These are phyloP conservation scores for Triticum urartu DNA, from an alignment of 176 grass and related monocot species.

Conservation along the genomic window DNA sequence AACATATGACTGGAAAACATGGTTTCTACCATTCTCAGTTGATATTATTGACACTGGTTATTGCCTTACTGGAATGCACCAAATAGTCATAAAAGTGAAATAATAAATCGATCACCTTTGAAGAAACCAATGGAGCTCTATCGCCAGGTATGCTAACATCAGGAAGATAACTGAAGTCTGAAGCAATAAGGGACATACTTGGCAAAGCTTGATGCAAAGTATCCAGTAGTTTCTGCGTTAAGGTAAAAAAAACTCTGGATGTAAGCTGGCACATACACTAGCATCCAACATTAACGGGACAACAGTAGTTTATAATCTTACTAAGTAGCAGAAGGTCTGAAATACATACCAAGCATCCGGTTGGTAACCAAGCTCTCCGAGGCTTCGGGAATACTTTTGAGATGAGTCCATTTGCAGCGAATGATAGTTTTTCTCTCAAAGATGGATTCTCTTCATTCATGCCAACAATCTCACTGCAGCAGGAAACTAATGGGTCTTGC, in stretches of 20 bases:
- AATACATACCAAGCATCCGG: slow-evolving; percentile 82
- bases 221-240: slow-evolving; percentile 77
- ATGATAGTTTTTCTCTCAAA: slow-evolving; percentile 45
- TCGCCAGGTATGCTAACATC: slow-evolving; percentile 90
- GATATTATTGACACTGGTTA: neutral
- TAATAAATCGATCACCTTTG: slow-evolving; percentile 51
- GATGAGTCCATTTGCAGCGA: slow-evolving; percentile 59
- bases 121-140: slow-evolving; percentile 91
- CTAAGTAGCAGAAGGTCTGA: neutral
- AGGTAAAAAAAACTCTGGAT: neutral
- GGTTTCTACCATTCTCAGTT: neutral
- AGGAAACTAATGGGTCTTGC: slow-evolving; percentile 81
- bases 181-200: slow-evolving; percentile 89
- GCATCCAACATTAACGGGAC: slow-evolving; percentile 17
- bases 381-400: slow-evolving; percentile 83
- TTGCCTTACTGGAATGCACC: neutral
- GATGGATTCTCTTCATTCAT: slow-evolving; percentile 56
- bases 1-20: neutral
- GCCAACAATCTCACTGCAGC: slow-evolving; percentile 63
- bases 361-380: slow-evolving; percentile 93
- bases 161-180: slow-evolving; percentile 97
- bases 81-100: neutral
- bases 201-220: slow-evolving; percentile 84
- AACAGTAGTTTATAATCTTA: neutral
- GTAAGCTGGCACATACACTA: slow-evolving; percentile 11